A percentile compares a stretch with the other conserved stretches of the same genome.
Evolutionary conservation across 2,329 filamentous ascomycete species (phyloP).

Genomic region (Rutstroemia sp.): DNA sequence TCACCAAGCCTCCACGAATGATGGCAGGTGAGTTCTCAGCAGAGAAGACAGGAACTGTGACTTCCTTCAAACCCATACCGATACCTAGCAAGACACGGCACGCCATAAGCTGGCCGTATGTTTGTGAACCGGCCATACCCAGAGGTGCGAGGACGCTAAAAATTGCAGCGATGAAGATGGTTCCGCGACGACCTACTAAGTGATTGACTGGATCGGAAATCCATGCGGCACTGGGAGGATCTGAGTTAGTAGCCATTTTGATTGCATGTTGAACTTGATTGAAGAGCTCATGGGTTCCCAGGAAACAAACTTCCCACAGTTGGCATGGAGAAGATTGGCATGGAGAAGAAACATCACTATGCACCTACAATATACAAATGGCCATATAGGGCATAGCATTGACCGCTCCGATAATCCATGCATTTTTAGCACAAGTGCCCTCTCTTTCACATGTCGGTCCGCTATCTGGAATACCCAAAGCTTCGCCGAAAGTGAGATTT

Average conservation of each 20-base stretch:
- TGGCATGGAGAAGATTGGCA: not conserved
- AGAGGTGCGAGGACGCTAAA: conserved; percentile 56
- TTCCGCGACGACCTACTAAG: conserved; percentile 50
- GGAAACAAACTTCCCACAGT: no score
- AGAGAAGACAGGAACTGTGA: conserved; percentile 43
- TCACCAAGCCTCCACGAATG: conserved; percentile 48
- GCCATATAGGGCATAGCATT: conserved; percentile 40
- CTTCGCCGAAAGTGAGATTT: conserved; percentile 38
- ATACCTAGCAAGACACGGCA: conserved; percentile 50
- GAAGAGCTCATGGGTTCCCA: no score
- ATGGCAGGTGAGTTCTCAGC: conserved; percentile 47
- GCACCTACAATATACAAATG: conserved; percentile 39
- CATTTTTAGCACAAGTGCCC: conserved; percentile 35
- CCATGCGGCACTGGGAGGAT: conserved; percentile 39
- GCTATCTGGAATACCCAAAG: conserved; percentile 34
- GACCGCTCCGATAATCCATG: conserved; percentile 51
- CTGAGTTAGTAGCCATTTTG: not conserved
- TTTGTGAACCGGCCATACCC: conserved; percentile 50
- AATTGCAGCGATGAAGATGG: conserved; percentile 55
- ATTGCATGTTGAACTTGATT: no score
- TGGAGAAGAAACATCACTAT: not conserved
- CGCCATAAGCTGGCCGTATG: conserved; percentile 50
- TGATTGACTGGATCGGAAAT: conserved; percentile 55
- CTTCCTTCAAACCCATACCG: conserved; percentile 53
- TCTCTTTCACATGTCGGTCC: conserved; percentile 10